phyloP scores from a whole-genome alignment of 2,329 filamentous ascomycete species.

The Ceratocystiopsis minuta region DNA sequence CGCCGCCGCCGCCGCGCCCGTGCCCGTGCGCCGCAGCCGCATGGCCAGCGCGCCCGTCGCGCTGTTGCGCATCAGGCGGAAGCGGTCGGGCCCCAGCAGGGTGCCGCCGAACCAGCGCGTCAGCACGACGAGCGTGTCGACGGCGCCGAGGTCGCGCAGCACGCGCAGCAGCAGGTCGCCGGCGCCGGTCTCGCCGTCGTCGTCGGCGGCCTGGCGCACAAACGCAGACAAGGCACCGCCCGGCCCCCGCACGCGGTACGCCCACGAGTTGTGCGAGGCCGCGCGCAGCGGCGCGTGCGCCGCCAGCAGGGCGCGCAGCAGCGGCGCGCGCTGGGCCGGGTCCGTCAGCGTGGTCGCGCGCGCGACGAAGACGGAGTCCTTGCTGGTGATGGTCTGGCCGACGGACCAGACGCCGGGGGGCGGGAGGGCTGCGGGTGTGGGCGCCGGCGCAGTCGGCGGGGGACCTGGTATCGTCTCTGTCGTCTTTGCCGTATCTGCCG shows the following conservation, averaged over 20 bases:
- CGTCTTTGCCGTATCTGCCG: constrained; percentile 3
- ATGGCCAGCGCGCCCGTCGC: constrained; percentile 36
- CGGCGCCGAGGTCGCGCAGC: constrained; percentile 30
- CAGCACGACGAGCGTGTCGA: constrained; percentile 38
- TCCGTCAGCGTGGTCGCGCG: constrained; percentile 26
- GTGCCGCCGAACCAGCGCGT: constrained; percentile 45
- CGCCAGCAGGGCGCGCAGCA: constrained; percentile 29
- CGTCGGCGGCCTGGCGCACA: constrained; percentile 31
- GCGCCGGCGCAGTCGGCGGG: no score
- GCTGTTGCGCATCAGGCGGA: constrained; percentile 42
- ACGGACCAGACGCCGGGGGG: constrained; percentile 24
- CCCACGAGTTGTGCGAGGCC: constrained; percentile 43
- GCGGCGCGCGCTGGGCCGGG: constrained; percentile 21
- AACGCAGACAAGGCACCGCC: background rate
- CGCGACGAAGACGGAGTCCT: constrained; percentile 38
- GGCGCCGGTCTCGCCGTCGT: constrained; percentile 44
- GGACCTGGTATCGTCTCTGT: no score
- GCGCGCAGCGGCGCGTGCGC: constrained; percentile 30
- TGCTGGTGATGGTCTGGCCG: constrained; percentile 32
- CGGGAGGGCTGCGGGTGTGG: no score
- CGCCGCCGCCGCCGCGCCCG: constrained; percentile 13
- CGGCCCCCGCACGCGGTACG: constrained; percentile 20
- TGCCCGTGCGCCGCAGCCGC: constrained; percentile 24
- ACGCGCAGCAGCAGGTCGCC: constrained; percentile 37
- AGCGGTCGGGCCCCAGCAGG: constrained; percentile 43